Conservation (phyloP, 495 filamentous ascomycete genomes). For the Aspergillus heteromorphus region DNA sequence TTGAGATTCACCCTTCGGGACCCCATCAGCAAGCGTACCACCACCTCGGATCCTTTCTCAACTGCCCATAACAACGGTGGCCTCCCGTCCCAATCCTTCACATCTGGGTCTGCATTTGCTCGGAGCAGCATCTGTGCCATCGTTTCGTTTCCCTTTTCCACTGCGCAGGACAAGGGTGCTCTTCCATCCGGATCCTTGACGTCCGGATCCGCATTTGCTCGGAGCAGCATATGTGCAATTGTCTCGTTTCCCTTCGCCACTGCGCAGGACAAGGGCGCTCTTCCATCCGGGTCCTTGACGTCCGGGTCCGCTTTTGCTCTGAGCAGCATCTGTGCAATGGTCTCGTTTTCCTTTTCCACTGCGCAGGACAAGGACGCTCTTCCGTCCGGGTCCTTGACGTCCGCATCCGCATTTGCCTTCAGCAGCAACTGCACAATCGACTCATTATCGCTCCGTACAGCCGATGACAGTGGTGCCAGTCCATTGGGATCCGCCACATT, state of each 20-base stretch:
- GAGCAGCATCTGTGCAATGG: slow-evolving; percentile 1
- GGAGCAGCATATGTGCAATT: neutral
- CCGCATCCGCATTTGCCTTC: slow-evolving; percentile 11
- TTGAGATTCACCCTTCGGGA: slow-evolving; percentile 23
- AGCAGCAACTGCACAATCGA: slow-evolving; percentile 26
- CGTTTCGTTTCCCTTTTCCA: slow-evolving; percentile 2
- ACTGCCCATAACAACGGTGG: slow-evolving; percentile 39
- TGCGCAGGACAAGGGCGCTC: slow-evolving; percentile 14
- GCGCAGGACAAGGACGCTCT: slow-evolving; percentile 14
- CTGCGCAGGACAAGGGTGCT: slow-evolving; percentile 14
- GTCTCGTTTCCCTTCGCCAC: slow-evolving; percentile 5
- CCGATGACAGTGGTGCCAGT: slow-evolving; percentile 8
- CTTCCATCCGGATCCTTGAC: slow-evolving; percentile 4
- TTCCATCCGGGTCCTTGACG: slow-evolving; percentile 2
- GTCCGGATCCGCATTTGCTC: slow-evolving; percentile 5
- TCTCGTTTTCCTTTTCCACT: slow-evolving; percentile 4
- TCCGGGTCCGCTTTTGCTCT: slow-evolving; percentile 5
- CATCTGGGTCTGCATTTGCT: neutral
- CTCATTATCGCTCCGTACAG: slow-evolving; percentile 21
- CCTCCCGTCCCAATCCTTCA: slow-evolving; percentile 11
- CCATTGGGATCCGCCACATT: slow-evolving; percentile 3
- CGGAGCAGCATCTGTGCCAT: slow-evolving; percentile 1
- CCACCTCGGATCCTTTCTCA: slow-evolving; percentile 23
- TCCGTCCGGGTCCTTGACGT: slow-evolving; percentile 2
- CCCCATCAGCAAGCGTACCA: slow-evolving; percentile 27